These are phyloP conservation scores for Vigna nakashimae DNA, from an alignment of 306 rosid species.

Conservation along the genomic window DNA sequence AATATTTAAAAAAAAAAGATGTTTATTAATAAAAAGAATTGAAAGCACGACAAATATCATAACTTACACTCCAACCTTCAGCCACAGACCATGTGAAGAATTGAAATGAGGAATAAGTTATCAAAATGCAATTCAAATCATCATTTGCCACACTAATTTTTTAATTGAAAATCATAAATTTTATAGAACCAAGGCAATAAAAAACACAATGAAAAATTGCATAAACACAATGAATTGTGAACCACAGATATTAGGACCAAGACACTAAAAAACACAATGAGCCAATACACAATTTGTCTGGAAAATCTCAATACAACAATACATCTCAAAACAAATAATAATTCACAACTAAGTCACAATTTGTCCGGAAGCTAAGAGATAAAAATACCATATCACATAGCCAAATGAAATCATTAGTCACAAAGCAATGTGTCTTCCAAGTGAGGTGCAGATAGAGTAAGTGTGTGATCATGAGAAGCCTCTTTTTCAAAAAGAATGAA, in stretches of 20 bases:
- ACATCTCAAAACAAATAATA: constrained; percentile 10
- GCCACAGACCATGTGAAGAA: constrained; percentile 19
- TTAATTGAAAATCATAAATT: not conserved
- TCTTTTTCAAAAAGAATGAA: not conserved
- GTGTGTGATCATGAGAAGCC: not conserved
- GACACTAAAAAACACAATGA: not conserved
- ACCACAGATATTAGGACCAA: not conserved
- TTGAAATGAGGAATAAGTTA: constrained; percentile 1
- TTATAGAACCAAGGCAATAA: not conserved
- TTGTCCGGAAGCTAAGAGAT: not conserved
- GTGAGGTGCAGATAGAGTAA: not conserved
- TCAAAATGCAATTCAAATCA: not conserved
- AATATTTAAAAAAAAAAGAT: not conserved
- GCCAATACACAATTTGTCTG: too few relatives aligned
- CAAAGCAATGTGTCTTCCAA: not conserved
- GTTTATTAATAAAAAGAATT: constrained; percentile 1
- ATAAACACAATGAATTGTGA: not conserved
- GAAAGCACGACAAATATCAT: constrained; percentile 13
- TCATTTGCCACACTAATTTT: not conserved
- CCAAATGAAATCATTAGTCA: not conserved
- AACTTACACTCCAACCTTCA: constrained; percentile 18
- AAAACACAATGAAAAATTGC: not conserved
- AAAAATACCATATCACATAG: not conserved
- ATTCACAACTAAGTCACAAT: not conserved
- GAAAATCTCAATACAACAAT: not conserved